phyloP scores from a whole-genome alignment of 2,329 filamentous ascomycete genomes.

The Thyridium curvatum region DNA sequence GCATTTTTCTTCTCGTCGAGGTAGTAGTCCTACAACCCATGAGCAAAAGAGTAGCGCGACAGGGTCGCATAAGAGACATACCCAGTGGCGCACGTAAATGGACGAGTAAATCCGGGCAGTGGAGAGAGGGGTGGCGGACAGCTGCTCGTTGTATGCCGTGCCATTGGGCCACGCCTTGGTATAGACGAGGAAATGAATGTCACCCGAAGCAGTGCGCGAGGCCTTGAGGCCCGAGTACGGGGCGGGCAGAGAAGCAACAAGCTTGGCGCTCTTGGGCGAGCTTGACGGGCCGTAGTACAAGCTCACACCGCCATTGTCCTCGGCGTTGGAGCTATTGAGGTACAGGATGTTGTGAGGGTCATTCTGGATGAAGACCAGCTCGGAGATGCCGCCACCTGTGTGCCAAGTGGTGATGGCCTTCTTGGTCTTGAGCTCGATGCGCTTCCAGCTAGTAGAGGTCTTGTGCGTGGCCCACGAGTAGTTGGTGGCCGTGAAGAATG shows the following conservation, averaged over 20 bases:
- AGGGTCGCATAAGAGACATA: too few species aligned
- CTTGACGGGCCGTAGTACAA: slow-evolving; percentile 28
- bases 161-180: slow-evolving; percentile 51
- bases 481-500: slow-evolving; percentile 42
- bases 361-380: slow-evolving; percentile 50
- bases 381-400: slow-evolving; percentile 41
- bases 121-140: slow-evolving; percentile 37
- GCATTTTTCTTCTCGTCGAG: slow-evolving; percentile 48
- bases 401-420: slow-evolving; percentile 42
- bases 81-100: slow-evolving; percentile 54
- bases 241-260: slow-evolving; percentile 27
- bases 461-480: slow-evolving; percentile 54
- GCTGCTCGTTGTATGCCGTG: slow-evolving; percentile 46
- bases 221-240: slow-evolving; percentile 31
- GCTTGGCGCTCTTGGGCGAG: slow-evolving; percentile 16
- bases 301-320: slow-evolving; percentile 31
- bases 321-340: slow-evolving; percentile 40
- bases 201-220: slow-evolving; percentile 18
- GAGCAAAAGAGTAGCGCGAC: too few species aligned
- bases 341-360: slow-evolving; percentile 39
- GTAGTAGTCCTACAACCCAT: slow-evolving; percentile 46
- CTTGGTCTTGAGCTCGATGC: slow-evolving; percentile 48
- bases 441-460: slow-evolving; percentile 39
- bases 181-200: slow-evolving; percentile 33
- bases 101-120: slow-evolving; percentile 49